Conservation (phyloP, 305 asterid genomes). For the Ilex paraguariensis region DNA sequence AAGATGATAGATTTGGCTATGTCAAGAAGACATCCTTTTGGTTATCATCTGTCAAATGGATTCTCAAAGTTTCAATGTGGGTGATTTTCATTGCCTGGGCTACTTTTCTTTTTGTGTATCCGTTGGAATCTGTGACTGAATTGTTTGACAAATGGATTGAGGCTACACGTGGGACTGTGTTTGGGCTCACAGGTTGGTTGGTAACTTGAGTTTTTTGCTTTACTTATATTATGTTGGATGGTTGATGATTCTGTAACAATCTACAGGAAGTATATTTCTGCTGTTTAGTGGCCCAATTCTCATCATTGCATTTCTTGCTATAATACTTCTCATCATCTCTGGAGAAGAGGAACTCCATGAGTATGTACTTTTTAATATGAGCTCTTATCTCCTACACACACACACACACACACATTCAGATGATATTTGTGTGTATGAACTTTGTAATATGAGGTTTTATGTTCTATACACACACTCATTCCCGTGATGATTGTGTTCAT, state of each 20-base stretch:
- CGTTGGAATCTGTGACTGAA: conserved; percentile 22
- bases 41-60: conserved; percentile 41
- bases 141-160: conserved; percentile 12
- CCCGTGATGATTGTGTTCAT: not conserved
- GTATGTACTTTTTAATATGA: conserved; percentile 20
- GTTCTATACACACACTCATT: not conserved
- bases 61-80: conserved; percentile 50
- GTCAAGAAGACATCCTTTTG: conserved; percentile 23
- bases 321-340: conserved; percentile 37
- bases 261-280: conserved; percentile 51
- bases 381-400: not conserved
- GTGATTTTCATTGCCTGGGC: conserved; percentile 57
- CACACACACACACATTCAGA: too few species aligned
- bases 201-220: not conserved
- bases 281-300: conserved; percentile 64
- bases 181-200: conserved; percentile 43
- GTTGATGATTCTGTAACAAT: not conserved
- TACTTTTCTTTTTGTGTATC: conserved; percentile 41
- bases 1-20: conserved; percentile 18
- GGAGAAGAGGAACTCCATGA: conserved; percentile 36
- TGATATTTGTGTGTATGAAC: conserved; percentile 19
- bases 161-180: conserved; percentile 29
- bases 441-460: not conserved
- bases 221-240: not conserved
- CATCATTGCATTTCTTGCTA: conserved; percentile 57